Base-by-base conservation (phyloP, 2,329 filamentous ascomycete species). In the Penicillium sp. region DNA sequence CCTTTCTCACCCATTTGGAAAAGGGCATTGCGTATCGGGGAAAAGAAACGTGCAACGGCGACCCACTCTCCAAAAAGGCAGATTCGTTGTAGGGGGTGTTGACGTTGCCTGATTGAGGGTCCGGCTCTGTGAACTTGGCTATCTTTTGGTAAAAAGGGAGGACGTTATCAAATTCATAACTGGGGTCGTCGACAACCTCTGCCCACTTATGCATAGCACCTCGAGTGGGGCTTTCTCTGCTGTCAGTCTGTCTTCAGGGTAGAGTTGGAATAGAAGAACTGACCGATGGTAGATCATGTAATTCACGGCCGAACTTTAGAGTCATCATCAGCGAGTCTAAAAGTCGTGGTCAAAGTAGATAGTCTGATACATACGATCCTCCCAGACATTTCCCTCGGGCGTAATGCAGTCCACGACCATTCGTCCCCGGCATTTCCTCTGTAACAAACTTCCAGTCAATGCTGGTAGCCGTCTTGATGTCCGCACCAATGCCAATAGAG, bases 391-490 rank as follows among this genome's bases (percentile, higher is more conserved):
- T 71, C 1, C 66, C 67, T 46, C 66, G 56, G 5, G 65, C 59
- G 43, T 67, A 71, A 43, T 71, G 67, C 10, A 71, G 56, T 21
- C 66, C 58, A 6, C 68, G 63, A 45, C 55, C 73, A 68, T 72
- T 84, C 80, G 59, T 75, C 71, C 62, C 79, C 64, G 49, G 84
- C 57, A 64, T 77, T 79, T 3, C 78, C 60, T 62, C 73, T 75
- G 64, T 77, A 76, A 43, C 75, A 75, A 34, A 80, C 77, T 37
- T 81, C 78, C 61, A 77, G 69, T 51, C 83, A 78, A 47, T 79
- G 69, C 72, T 83, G 78, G 67, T 84, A 16, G 54, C 54, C 0
- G 53, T 57, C 2, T 53, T 49, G 5, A 59, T 46, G 47, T 59
- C 53, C 4, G 64, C 58, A 11, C 68, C 67, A 16, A 62, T 56